Evolutionary conservation across 2,329 filamentous ascomycete species (phyloP), one percentile per base, ranked within the genome.

Genomic region (Neopestalotiopsis sp.): DNA sequence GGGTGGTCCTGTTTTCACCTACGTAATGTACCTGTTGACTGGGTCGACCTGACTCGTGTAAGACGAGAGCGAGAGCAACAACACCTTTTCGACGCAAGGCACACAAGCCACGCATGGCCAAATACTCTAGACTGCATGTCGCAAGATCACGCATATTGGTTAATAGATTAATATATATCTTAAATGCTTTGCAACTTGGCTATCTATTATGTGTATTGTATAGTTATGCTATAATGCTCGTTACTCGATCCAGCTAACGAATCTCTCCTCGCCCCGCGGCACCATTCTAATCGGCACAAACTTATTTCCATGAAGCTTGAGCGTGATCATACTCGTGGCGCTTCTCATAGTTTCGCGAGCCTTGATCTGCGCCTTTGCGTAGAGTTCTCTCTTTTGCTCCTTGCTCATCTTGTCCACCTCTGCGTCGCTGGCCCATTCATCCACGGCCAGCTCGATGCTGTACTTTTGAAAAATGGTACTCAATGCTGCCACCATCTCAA

Each of bases 381-480:
- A 95, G 17, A 92, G 72, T 65, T 78, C 80, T 56, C 81, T 81
- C 77, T 84, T 85, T 74, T 84, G 79, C 34, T 79, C 78, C 6
- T 71, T 70, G 32, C 76, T 77, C 88, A 90, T 90, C 58, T 69
- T 72, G 9, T 78, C 82, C 2, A 91, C 84, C 76, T 90, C 84
- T 38, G 84, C 84, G 71, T 88, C 86, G 34, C 71, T 82, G 42
- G 84, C 85, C 82, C 84, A 89, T 69, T 87, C 84, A 67, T 90
- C 87, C 9, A 93, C 90, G 2, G 89, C 91, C 68, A 94, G 83
- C 81, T 95, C 92, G 4, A 94, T 82, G 75, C 88, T 91, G 76
- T 92, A 89, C 60, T 85, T 74, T 71, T 86, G 84, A 72, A 89
- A 88, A 14, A 89, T 73, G 14, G 88, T 84, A 2, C 87, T 85